Percentiles rank a stretch among this genome's conserved stretches.
Evolutionary conservation across 2,329 filamentous ascomycete species (phyloP).

Genomic region (Zelopaecilomyces penicillatus): DNA sequence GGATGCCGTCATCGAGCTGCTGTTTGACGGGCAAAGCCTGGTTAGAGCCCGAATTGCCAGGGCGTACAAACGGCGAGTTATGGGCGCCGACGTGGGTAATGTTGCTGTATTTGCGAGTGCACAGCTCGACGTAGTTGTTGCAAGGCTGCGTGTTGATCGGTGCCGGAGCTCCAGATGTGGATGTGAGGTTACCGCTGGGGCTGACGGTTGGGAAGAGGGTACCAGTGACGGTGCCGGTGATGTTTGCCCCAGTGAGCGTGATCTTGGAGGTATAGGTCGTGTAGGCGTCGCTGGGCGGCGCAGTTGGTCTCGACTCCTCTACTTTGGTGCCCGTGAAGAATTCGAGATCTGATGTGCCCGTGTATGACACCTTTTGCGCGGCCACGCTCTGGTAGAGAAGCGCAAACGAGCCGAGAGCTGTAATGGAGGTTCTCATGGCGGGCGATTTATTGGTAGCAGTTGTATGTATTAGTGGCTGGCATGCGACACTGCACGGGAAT

Average conservation of each 20-base stretch:
- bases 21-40: conserved; percentile 58
- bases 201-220: conserved; percentile 28
- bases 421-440: conserved; percentile 5
- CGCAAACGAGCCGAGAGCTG: conserved; percentile 15
- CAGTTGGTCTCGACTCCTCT: conserved; percentile 25
- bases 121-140: conserved; percentile 73
- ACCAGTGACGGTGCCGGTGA: conserved; percentile 17
- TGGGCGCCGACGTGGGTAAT: conserved; percentile 71
- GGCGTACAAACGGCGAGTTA: conserved; percentile 69
- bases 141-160: conserved; percentile 69
- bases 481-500: too few relatives aligned
- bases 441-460: not conserved
- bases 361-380: conserved; percentile 21
- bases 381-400: conserved; percentile 15
- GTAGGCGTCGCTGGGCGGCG: conserved; percentile 38
- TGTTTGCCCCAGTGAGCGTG: conserved; percentile 26
- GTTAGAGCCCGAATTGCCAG: conserved; percentile 67
- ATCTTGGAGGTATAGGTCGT: conserved; percentile 33
- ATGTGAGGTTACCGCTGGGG: conserved; percentile 30
- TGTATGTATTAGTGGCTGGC: too few relatives aligned
- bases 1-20: conserved; percentile 71
- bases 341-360: conserved; percentile 24
- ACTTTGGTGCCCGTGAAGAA: conserved; percentile 31
- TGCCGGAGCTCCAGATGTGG: conserved; percentile 25
- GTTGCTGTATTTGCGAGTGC: conserved; percentile 68